phyloP scores from a whole-genome alignment of 2,329 filamentous ascomycete genomes.

The Neurospora sp. region DNA sequence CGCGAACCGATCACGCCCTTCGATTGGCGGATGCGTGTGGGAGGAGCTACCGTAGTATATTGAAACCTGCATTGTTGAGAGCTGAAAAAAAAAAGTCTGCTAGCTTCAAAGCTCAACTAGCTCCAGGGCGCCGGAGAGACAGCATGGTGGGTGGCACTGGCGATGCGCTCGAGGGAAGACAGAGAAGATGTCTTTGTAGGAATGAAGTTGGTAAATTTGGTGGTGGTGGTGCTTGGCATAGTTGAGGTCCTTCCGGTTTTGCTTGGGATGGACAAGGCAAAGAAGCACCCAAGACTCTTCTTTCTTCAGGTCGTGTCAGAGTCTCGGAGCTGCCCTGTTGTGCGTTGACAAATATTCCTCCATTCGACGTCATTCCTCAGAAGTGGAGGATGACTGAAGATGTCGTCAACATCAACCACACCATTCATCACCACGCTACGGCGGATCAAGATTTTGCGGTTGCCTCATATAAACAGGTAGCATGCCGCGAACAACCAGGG shows the following conservation, averaged over 20 bases:
- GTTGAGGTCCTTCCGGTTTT: neutral
- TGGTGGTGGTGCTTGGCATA: neutral
- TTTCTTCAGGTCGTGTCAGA: neutral
- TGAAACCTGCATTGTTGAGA: neutral
- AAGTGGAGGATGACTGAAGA: neutral
- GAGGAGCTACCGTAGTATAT: neutral
- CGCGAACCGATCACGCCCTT: neutral
- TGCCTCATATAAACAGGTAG: neutral
- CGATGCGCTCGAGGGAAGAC: neutral
- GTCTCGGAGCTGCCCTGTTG: neutral
- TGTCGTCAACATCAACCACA: neutral
- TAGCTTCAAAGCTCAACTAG: neutral
- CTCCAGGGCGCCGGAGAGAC: neutral
- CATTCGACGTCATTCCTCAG: neutral
- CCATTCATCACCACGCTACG: neutral
- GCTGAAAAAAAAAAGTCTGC: neutral
- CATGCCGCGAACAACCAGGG: neutral
- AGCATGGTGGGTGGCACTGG: neutral
- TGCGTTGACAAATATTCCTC: neutral
- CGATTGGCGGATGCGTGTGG: neutral
- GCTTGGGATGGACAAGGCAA: neutral
- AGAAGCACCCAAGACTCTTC: neutral
- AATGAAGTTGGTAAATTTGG: neutral
- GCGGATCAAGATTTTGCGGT: neutral
- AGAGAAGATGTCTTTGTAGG: neutral